Base-by-base conservation (phyloP, 257 asterid species). In the Nicotiana undulata region DNA sequence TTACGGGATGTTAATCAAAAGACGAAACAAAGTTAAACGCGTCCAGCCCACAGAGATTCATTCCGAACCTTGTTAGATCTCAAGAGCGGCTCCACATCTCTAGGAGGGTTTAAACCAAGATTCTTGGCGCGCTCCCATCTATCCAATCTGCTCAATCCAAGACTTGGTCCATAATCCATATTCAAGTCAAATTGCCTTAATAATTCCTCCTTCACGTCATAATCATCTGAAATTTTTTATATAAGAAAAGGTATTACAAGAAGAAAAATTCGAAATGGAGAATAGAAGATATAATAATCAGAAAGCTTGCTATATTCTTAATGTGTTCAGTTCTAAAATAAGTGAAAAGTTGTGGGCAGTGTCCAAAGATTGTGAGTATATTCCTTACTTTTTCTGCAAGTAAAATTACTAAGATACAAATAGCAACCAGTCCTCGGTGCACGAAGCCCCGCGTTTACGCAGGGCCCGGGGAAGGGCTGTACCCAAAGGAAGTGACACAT, bases 161-260 rank as follows among this genome's bases (percentile, higher is more conserved):
- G 56, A 46, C 89, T 81, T 4, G 87, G 87, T 6, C 86, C 87
- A 16, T 75, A 82, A 44, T 59, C 80, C 79, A 66, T 51, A 70
- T 82, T 84, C 80, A 63, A 31, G 75, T 81, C 89, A 67, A 86
- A 86, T 66, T 86, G 84, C 81, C 81, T 83, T 53, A 83, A 44
- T 37, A 75, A 6, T 20, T 40, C 32, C 81, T 86, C 89, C 0
- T 79, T 79, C 75, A 24, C 77, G 0, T 79, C 85, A 81, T 8
- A 63, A 4, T 74, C 83, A 40, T 82, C 86, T 83, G 81, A 15
- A 68, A 74, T 49, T 0, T 74, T 20, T 68, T 32, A 20, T 3
- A 66, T 9, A 46, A 3, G 56, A 20, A 68, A 0, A 70, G 9
- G 60, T 22, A 12, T 13, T 22, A 20, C 58, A 20, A 22, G 6